Evolutionary conservation across 345 rosid species (phyloP), one percentile per base, ranked within the genome.

Genomic region (Capsella bursapastoris): DNA sequence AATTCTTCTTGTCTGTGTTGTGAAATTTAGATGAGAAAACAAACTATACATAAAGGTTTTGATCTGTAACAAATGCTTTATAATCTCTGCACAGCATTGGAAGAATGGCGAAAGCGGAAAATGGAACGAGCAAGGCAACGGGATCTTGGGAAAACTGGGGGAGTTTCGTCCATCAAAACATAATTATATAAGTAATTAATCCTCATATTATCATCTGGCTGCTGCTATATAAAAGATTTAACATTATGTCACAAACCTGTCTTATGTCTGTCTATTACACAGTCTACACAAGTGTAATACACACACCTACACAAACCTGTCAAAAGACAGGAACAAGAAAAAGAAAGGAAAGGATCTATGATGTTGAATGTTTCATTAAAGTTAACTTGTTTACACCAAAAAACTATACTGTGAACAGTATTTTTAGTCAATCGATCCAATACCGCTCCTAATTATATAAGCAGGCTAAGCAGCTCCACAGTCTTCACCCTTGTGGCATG

Each of bases 21-120:
- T 52, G 48, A 29, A 34, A 29, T 75, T 51, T 16, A 27, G 41
- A 66, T 48, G 3, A 50, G 22, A 22, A 32, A 51, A 11, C 7
- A 51, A 31, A 16, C 18, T n/a, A 32, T 34, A 12, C 9, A 22
- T 22, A 48, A 55, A 2, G 53, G 49, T 71, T 64, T 47, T 28
- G 65, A 56, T 63, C 22, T 52, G 41, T 71, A 7, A 58, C 32
- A 69, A 11, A 25, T 70, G 60, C 13, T 64, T 8, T 76, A 4
- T 37, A 18, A 12, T 51, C 50, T 51, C 50, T 8, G 9, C 40
- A 37, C 87, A 90, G 97, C 98, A 68, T 68, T 89, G 37, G 98
- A 90, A 79, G 94, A 90, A 75, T 93, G 98, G 97, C 86, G 94
- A 15, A 91, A 87, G 78, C 79, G 94, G 76, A 93, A 89, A 84